A percentile compares a stretch with the other conserved stretches of the same genome.
phyloP scores from a whole-genome alignment of 768 basidiomycete species.

The Termitomyces eurrhizus region DNA sequence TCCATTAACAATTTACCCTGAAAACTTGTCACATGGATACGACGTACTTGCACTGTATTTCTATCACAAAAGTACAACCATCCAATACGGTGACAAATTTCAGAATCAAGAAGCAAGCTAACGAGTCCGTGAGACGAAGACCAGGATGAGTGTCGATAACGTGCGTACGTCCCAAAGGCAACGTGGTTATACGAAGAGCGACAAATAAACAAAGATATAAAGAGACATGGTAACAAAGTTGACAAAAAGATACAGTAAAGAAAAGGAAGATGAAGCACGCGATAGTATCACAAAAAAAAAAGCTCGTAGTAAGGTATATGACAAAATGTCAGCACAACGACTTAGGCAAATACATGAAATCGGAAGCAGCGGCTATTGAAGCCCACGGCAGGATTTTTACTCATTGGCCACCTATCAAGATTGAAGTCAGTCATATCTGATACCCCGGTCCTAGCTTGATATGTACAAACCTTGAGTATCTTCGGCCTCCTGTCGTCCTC shows the following conservation, averaged over 20 bases:
- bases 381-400: background rate
- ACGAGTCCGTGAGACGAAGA: background rate
- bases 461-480: background rate
- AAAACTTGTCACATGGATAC: too few species aligned
- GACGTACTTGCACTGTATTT: too few species aligned
- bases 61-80: too few species aligned
- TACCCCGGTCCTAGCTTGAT: background rate
- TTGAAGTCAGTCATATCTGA: background rate
- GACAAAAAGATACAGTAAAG: background rate
- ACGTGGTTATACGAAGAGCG: background rate
- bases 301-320: background rate
- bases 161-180: background rate
- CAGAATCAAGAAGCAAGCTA: background rate
- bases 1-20: too few species aligned
- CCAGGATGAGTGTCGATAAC: background rate
- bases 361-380: background rate
- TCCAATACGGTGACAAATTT: too few species aligned
- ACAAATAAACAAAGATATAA: background rate
- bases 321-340: background rate
- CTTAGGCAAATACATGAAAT: background rate
- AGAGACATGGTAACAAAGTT: background rate
- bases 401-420: constrained; percentile 4
- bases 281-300: background rate
- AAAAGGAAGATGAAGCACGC: background rate
- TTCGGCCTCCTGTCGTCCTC: background rate